Evolutionary conservation across 1,139 yeast genomes (phyloP).

Genomic region (Ogataea hybrid): DNA sequence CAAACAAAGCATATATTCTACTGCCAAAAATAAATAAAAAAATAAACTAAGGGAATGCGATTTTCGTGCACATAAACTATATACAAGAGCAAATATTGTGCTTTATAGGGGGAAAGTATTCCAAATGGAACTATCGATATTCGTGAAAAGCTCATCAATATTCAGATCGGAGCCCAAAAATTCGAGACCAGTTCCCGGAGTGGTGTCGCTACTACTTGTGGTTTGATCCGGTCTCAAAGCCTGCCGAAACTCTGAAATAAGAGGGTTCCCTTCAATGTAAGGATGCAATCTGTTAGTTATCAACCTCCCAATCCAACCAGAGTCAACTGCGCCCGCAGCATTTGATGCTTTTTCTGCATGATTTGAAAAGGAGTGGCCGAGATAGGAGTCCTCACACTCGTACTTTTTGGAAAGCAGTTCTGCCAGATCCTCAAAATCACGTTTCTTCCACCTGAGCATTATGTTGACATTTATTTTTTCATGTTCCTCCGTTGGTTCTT

Average conservation of each 20-base stretch:
- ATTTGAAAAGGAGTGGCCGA: neutral
- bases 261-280: neutral
- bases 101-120: neutral
- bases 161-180: neutral
- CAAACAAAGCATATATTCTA: neutral
- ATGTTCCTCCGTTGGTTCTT: conserved; percentile 6
- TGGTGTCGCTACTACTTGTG: neutral
- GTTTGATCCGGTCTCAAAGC: neutral
- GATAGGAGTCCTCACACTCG: neutral
- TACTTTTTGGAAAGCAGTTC: neutral
- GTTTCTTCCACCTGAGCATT: neutral
- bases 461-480: neutral
- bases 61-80: too few relatives aligned
- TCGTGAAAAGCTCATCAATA: neutral
- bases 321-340: conserved; percentile 9
- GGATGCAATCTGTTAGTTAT: conserved; percentile 10
- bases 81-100: neutral
- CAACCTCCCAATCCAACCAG: conserved; percentile 17
- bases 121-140: neutral
- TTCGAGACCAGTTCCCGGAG: neutral
- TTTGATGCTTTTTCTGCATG: neutral
- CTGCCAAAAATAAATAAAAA: neutral
- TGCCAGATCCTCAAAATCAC: neutral
- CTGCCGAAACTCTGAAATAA: neutral
- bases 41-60: neutral